A percentile compares a stretch with the other conserved stretches of the same genome.
These are phyloP conservation scores for Mimosa pudica DNA, from an alignment of 306 rosid genomes.

Conservation along the genomic window DNA sequence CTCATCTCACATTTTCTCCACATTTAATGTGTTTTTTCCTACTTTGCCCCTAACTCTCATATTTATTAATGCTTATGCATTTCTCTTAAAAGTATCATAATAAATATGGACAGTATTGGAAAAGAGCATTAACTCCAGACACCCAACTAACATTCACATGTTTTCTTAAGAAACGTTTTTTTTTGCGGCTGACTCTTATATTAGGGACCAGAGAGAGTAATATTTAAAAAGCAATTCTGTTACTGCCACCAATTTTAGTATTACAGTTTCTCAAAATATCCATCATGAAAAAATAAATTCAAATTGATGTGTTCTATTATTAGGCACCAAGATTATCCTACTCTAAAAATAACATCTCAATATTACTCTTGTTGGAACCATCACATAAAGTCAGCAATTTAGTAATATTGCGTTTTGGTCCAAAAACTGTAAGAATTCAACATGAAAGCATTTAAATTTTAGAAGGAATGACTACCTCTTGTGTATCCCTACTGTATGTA, in stretches of 20 bases:
- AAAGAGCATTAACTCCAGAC: no score
- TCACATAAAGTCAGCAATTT: neutral
- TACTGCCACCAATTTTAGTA: neutral
- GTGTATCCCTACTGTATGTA: slow-evolving; percentile 82
- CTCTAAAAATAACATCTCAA: neutral
- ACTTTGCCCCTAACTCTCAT: no score
- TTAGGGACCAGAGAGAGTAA: no score
- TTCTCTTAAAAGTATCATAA: no score
- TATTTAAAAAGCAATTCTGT: neutral
- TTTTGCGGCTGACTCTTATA: no score
- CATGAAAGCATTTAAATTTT: slow-evolving; percentile 9
- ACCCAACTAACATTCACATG: no score
- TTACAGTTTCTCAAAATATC: neutral
- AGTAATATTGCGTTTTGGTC: neutral
- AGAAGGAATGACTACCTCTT: slow-evolving; percentile 64
- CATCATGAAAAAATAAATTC: neutral
- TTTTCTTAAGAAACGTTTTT: no score
- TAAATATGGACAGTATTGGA: no score
- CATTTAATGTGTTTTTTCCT: no score
- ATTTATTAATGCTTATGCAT: no score
- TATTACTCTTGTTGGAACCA: neutral
- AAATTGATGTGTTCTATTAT: neutral
- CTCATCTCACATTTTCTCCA: no score
- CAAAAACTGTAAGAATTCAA: neutral
- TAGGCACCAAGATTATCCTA: neutral